Evolutionary conservation across 768 basidiomycete genomes (phyloP).

Genomic region (Hirschioporus abietinus): DNA sequence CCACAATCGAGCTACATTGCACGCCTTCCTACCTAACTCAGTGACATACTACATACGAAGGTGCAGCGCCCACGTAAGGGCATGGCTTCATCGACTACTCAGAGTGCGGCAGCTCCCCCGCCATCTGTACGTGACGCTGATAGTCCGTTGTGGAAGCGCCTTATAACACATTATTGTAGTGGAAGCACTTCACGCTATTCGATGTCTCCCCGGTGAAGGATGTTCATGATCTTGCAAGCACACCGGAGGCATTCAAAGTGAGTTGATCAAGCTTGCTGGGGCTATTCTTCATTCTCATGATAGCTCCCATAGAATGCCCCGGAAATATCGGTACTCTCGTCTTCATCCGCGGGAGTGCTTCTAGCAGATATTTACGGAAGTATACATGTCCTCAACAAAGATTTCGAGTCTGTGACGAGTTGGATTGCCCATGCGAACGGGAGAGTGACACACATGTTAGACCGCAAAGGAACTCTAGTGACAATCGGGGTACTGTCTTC

Average conservation of each 20-base stretch:
- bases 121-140: background rate
- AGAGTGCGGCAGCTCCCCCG: background rate
- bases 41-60: no score
- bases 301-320: constrained; percentile 40
- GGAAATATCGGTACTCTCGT: constrained; percentile 68
- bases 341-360: constrained; percentile 61
- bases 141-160: background rate
- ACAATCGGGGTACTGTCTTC: constrained; percentile 72
- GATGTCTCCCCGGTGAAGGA: constrained; percentile 74
- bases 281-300: constrained; percentile 7
- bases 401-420: constrained; percentile 63
- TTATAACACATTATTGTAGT: constrained; percentile 36
- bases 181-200: constrained; percentile 91
- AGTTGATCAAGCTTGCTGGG: constrained; percentile 2
- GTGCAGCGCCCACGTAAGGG: background rate
- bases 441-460: constrained; percentile 82
- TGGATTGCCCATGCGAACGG: constrained; percentile 82
- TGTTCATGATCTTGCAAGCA: constrained; percentile 63
- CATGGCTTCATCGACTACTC: background rate
- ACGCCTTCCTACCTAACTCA: background rate
- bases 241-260: constrained; percentile 80
- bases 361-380: constrained; percentile 86
- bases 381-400: constrained; percentile 67
- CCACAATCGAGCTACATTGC: background rate
- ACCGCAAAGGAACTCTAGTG: constrained; percentile 75